These are phyloP conservation scores for Microstegium vimineum DNA, from an alignment of 176 grass and related monocot species.

Conservation along the genomic window DNA sequence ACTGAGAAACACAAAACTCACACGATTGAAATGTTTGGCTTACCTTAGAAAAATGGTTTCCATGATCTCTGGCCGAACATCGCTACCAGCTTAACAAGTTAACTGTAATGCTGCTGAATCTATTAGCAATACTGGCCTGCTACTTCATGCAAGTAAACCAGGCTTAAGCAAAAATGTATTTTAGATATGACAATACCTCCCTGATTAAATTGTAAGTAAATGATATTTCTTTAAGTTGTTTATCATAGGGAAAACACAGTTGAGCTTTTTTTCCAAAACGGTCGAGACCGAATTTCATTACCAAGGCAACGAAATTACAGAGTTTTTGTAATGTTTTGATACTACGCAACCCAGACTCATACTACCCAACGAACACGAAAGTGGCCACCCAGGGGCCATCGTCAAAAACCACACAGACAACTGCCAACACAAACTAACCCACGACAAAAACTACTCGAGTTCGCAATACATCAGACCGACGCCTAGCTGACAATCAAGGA, in stretches of 20 bases:
- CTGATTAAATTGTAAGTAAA: not conserved
- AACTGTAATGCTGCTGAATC: not conserved
- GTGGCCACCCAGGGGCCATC: too few relatives aligned
- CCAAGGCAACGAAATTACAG: too few relatives aligned
- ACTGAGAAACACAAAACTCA: not conserved
- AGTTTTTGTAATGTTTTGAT: too few relatives aligned
- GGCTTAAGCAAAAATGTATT: not conserved
- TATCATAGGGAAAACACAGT: not conserved
- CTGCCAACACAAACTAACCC: too few relatives aligned
- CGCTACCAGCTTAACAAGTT: not conserved
- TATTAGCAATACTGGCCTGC: not conserved
- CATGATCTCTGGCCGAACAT: not conserved
- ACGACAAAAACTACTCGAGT: too few relatives aligned
- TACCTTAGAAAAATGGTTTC: not conserved
- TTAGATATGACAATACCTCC: not conserved
- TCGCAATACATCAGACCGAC: too few relatives aligned
- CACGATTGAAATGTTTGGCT: not conserved
- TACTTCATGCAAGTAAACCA: not conserved
- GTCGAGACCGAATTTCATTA: too few relatives aligned
- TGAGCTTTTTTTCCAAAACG: too few relatives aligned
- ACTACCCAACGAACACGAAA: too few relatives aligned
- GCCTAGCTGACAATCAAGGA: too few relatives aligned
- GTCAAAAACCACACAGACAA: too few relatives aligned
- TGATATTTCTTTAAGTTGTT: not conserved
- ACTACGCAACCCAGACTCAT: too few relatives aligned